Percentiles rank a stretch among this genome's conserved stretches.
phyloP scores from a whole-genome alignment of 1,284 basidiomycete species.

The Taiwanofungus camphoratus region DNA sequence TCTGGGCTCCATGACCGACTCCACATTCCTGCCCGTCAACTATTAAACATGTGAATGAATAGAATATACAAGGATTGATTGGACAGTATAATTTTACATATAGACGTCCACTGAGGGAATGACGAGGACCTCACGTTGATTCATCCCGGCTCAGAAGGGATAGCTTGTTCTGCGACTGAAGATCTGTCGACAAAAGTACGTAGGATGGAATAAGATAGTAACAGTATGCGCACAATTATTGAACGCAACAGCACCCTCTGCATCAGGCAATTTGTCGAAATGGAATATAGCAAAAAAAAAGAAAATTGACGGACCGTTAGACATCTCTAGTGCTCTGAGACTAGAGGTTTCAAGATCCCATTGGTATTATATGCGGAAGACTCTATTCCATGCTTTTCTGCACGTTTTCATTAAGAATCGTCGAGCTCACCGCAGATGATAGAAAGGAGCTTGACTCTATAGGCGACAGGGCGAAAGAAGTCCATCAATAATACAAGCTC shows the following conservation, averaged over 20 bases:
- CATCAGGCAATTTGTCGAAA: background rate
- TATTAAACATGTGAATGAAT: slow-evolving; percentile 16
- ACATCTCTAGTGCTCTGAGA: too few species aligned
- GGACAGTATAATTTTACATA: slow-evolving; percentile 39
- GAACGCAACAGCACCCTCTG: slow-evolving; percentile 21
- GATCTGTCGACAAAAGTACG: slow-evolving; percentile 32
- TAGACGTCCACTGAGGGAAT: slow-evolving; percentile 49
- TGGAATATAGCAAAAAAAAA: background rate
- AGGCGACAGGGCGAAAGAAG: too few species aligned
- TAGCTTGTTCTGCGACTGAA: slow-evolving; percentile 39
- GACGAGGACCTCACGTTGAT: slow-evolving; percentile 37
- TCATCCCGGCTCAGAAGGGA: slow-evolving; percentile 51
- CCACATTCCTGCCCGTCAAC: slow-evolving; percentile 41
- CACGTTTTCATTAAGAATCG: too few species aligned
- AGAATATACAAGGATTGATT: background rate
- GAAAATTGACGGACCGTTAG: slow-evolving; percentile 6
- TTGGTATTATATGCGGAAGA: too few species aligned
- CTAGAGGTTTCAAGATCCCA: too few species aligned
- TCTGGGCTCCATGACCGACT: slow-evolving; percentile 42
- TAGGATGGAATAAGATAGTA: background rate
- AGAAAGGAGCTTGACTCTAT: too few species aligned
- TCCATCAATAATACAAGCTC: too few species aligned
- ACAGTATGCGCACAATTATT: slow-evolving; percentile 24
- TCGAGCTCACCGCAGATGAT: too few species aligned
- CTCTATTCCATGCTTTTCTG: too few species aligned